These are phyloP conservation scores for Aureobasidium lini DNA, from an alignment of 2,329 filamentous ascomycete species.

Conservation along the genomic window DNA sequence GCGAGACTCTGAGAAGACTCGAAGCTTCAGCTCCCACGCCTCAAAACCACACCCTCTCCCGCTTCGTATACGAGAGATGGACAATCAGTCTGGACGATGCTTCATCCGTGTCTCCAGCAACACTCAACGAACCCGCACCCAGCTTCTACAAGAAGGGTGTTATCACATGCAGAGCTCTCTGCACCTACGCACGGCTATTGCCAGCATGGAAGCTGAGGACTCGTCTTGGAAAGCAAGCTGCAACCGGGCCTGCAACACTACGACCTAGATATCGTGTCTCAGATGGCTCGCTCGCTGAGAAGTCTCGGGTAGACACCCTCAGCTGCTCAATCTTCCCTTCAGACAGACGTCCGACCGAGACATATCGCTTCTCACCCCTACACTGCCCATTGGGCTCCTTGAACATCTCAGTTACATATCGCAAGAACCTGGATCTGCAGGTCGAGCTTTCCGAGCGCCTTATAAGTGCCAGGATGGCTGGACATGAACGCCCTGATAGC, in stretches of 20 bases:
- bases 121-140: conserved; percentile 58
- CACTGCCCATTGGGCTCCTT: conserved; percentile 82
- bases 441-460: conserved; percentile 87
- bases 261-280: conserved; percentile 74
- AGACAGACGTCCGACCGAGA: conserved; percentile 48
- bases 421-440: conserved; percentile 81
- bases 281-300: conserved; percentile 42
- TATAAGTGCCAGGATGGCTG: conserved; percentile 7
- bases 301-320: conserved; percentile 57
- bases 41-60: conserved; percentile 44
- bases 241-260: conserved; percentile 50
- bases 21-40: conserved; percentile 41
- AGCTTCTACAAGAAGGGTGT: conserved; percentile 97
- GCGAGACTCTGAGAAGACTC: conserved; percentile 68
- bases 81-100: conserved; percentile 68
- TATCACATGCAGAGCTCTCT: conserved; percentile 85
- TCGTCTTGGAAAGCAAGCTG: conserved; percentile 61
- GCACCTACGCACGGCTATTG: conserved; percentile 70
- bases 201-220: conserved; percentile 83
- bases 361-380: conserved; percentile 73
- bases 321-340: conserved; percentile 61
- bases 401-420: conserved; percentile 73
- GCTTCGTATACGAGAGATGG: conserved; percentile 89
- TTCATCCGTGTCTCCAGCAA: conserved; percentile 46
- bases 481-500: conserved; percentile 5